Conservation (phyloP, 495 filamentous ascomycete genomes). For the Tricharina praecox region DNA sequence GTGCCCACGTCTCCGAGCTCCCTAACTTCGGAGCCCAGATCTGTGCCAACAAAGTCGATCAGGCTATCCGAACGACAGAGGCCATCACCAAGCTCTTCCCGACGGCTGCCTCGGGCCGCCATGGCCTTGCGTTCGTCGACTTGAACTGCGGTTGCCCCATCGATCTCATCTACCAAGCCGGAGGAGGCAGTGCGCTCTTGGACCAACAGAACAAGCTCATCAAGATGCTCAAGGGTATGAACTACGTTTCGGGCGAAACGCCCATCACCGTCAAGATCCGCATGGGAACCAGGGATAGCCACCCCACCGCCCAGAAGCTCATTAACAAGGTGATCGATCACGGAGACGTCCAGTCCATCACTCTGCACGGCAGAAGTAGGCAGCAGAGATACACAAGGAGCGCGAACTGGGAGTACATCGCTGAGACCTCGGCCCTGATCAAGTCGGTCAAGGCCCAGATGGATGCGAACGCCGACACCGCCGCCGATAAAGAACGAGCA, state of each 20-base stretch:
- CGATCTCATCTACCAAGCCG: slow-evolving; percentile 70
- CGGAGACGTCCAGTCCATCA: slow-evolving; percentile 77
- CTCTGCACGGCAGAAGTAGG: slow-evolving; percentile 78
- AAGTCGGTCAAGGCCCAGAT: slow-evolving; percentile 52
- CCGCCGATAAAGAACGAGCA: slow-evolving; percentile 52
- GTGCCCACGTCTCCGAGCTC: slow-evolving; percentile 67
- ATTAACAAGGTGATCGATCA: slow-evolving; percentile 70
- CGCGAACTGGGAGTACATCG: slow-evolving; percentile 88
- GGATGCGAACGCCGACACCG: slow-evolving; percentile 52
- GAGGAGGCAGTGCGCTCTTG: slow-evolving; percentile 85
- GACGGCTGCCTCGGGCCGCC: slow-evolving; percentile 28
- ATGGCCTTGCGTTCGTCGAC: slow-evolving; percentile 61
- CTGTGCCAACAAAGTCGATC: slow-evolving; percentile 72
- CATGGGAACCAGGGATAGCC: slow-evolving; percentile 68
- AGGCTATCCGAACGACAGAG: slow-evolving; percentile 73
- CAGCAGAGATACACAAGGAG: slow-evolving; percentile 82
- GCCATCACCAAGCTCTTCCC: slow-evolving; percentile 58
- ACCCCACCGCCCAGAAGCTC: slow-evolving; percentile 63
- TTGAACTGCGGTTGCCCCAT: slow-evolving; percentile 96
- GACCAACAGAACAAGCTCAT: slow-evolving; percentile 69
- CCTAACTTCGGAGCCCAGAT: slow-evolving; percentile 83
- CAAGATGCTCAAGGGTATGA: slow-evolving; percentile 89
- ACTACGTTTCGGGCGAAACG: slow-evolving; percentile 65
- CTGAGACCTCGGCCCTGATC: slow-evolving; percentile 72
- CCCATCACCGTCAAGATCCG: slow-evolving; percentile 89